phyloP scores from a whole-genome alignment of 1,284 basidiomycete species.

The Rhodotorula sp. region DNA sequence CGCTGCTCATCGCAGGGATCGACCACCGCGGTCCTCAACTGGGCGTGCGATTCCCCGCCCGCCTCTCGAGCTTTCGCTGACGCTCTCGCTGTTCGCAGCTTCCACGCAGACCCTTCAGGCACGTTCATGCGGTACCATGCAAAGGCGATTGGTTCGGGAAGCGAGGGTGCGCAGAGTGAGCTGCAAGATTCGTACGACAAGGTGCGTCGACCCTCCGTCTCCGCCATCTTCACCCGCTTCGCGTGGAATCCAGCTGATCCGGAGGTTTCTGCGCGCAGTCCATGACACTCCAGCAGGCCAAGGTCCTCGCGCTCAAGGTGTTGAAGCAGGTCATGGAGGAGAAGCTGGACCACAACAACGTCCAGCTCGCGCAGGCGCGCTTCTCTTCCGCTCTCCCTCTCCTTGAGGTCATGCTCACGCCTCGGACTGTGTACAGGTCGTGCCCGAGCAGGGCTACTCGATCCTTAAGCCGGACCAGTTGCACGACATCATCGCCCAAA shows the following conservation, averaged over 20 bases:
- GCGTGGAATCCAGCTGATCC: too few relatives aligned
- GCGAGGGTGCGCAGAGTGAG: conserved; percentile 95
- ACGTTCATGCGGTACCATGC: conserved; percentile 97
- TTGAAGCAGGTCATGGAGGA: conserved; percentile 99
- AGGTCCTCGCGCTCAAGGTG: conserved; percentile 79
- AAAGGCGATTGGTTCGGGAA: conserved; percentile 97
- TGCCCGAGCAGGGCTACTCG: conserved; percentile 70
- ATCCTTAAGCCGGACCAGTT: conserved; percentile 74
- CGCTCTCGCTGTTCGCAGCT: conserved; percentile 56
- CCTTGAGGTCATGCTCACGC: conserved; percentile 6
- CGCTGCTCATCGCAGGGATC: conserved; percentile 91
- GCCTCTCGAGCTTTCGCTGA: conserved; percentile 1
- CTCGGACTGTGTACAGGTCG: conserved; percentile 59
- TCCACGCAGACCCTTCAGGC: conserved; percentile 98
- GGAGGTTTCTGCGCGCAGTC: conserved; percentile 57
- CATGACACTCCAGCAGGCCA: conserved; percentile 89
- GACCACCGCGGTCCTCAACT: conserved; percentile 96
- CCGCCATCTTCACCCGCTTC: not conserved
- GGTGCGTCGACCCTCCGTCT: conserved; percentile 55
- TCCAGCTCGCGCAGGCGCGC: conserved; percentile 87
- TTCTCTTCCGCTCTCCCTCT: not conserved
- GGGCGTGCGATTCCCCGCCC: conserved; percentile 53
- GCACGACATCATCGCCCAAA: conserved; percentile 61
- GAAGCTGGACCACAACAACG: conserved; percentile 96
- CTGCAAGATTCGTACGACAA: conserved; percentile 97